A percentile compares a stretch with the other conserved stretches of the same genome.
Conservation (phyloP, 164 flowering plant genomes). For the Euptelea pleiosperma region DNA sequence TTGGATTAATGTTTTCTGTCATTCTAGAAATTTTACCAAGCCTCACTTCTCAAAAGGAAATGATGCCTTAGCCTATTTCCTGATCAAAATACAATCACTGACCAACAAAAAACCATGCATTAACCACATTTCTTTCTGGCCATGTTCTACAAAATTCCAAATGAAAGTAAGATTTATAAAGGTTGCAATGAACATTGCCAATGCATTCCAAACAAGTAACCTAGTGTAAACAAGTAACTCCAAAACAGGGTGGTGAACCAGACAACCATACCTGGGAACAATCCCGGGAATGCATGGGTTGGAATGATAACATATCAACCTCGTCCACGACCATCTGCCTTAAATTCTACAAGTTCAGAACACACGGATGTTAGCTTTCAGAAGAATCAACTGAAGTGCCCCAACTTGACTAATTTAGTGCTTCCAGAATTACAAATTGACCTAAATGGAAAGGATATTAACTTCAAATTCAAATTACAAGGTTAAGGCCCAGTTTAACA, state of each 20-base stretch:
- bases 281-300: constrained; percentile 77
- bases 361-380: neutral
- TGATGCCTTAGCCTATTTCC: no score
- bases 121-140: no score
- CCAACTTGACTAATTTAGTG: no score
- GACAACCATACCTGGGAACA: constrained; percentile 73
- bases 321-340: constrained; percentile 73
- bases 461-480: no score
- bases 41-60: no score
- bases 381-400: constrained; percentile 4
- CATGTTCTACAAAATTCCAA: no score
- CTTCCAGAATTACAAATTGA: no score
- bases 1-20: no score
- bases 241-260: neutral
- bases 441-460: neutral
- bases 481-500: neutral
- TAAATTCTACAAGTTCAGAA: constrained; percentile 48
- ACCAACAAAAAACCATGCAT: no score
- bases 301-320: constrained; percentile 64
- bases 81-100: no score
- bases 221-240: neutral
- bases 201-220: neutral
- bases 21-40: no score
- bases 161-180: no score
- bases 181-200: neutral